Conservation (phyloP, 352 stramenopile genomes). For the Phytophthora brassicae region DNA sequence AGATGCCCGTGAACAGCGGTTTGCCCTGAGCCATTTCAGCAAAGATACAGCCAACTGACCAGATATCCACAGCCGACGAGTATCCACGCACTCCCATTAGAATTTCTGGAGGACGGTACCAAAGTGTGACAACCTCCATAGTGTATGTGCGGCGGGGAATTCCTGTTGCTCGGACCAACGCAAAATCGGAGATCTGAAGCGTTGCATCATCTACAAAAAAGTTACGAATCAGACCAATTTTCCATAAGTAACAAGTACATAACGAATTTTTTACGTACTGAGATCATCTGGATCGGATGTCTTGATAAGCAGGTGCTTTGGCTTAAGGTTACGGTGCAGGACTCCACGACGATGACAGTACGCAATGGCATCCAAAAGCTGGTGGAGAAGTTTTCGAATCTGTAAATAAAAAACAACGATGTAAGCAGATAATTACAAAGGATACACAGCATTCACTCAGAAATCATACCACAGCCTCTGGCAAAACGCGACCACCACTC, state of each 20-base stretch:
- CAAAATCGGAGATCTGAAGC: conserved; percentile 89
- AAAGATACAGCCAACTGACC: conserved; percentile 97
- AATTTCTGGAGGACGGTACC: conserved; percentile 90
- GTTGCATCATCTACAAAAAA: conserved; percentile 49
- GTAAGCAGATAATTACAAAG: conserved; percentile 7
- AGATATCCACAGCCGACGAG: conserved; percentile 91
- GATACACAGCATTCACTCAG: not conserved
- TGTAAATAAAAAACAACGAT: conserved; percentile 19
- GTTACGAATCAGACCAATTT: not conserved
- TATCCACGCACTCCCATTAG: conserved; percentile 88
- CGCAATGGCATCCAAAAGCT: conserved; percentile 86
- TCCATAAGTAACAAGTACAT: not conserved
- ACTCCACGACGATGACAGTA: conserved; percentile 89
- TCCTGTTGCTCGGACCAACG: conserved; percentile 82
- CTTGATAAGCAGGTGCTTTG: conserved; percentile 89
- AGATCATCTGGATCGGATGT: conserved; percentile 61
- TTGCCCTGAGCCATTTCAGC: conserved; percentile 94
- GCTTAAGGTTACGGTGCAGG: conserved; percentile 90
- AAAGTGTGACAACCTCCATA: conserved; percentile 91
- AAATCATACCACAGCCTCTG: conserved; percentile 65
- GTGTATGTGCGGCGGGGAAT: conserved; percentile 90
- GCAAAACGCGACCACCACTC: conserved; percentile 70
- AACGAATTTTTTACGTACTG: conserved; percentile 34
- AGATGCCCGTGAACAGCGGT: conserved; percentile 81
- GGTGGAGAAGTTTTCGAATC: conserved; percentile 82